Evolutionary conservation across 2,329 filamentous ascomycete genomes (phyloP), one percentile per base, ranked within the genome.

Genomic region (Alternaria arborescens): DNA sequence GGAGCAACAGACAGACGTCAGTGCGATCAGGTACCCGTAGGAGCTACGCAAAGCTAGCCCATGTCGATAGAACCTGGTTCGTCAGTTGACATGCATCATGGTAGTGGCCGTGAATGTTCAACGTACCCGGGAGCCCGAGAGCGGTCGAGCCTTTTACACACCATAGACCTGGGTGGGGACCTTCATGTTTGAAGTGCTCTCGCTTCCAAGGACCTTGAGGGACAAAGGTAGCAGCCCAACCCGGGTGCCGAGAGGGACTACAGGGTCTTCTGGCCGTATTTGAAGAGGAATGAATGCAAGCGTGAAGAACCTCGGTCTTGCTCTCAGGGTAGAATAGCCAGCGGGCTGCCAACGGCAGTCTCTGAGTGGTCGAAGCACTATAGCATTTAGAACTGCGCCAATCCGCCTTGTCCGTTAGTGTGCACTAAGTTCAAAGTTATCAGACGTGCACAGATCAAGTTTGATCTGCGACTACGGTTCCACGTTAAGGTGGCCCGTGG

Each of bases 381-480:
- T 40, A 44, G 54, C 18, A 61, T 38, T 55, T 63, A 56, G 44
- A 54, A 62, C 48, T 63, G 60, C 53, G 34, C 61, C 62, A 73
- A 54, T 65, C 72, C 67, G 70, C 71, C 67, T 69, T 62, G 66
- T 43, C 43, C 41, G 50, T 62, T 67, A 68, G 64, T 52, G 52
- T 51, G 54, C 64, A 58, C 66, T 67, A 70, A 61, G 28, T 34
- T 62, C 62, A 69, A 68, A 65, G 62, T 64, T 62, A 67, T 55
- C 66, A 65, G 55, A 63, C 59, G 59, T 60, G 62, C 61, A 67
- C 67, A 66, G 60, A 52, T 60, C 65, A 61, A 60, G 62, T 48
- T 61, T 70, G 76, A 78, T 77, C 72, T 76, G 66, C 75, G 48
- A 64, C 69, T 66, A 71, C 67, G 70, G 69, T 65, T 70, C 69